Conservation (phyloP, 257 asterid species). For the Lycium barbarum region DNA sequence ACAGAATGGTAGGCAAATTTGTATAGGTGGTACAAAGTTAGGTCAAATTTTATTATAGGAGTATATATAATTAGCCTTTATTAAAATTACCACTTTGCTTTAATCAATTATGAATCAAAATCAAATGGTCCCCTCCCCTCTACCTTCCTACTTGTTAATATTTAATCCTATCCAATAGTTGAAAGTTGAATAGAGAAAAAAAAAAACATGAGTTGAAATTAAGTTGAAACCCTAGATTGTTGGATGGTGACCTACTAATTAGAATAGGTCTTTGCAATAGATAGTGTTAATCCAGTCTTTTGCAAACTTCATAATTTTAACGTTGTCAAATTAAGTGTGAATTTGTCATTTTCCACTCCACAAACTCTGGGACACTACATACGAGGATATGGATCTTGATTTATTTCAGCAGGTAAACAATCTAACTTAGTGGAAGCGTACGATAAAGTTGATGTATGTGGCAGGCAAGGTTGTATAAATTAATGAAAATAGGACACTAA, state of each 20-base stretch:
- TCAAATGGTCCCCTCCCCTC: constrained; percentile 41
- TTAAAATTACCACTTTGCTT: not conserved
- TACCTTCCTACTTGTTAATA: not conserved
- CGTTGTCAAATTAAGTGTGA: no score
- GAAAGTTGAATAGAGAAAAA: no score
- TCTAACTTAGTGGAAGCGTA: not conserved
- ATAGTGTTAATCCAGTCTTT: no score
- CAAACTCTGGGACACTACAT: not conserved
- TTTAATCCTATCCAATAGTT: constrained; percentile 30
- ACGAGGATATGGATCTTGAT: not conserved
- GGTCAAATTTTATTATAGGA: not conserved
- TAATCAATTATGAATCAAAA: not conserved
- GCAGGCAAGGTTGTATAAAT: not conserved
- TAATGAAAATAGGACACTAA: constrained; percentile 2
- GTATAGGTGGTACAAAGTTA: not conserved
- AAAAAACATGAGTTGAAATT: constrained; percentile 12
- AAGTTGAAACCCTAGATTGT: constrained; percentile 14
- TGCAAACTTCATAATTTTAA: not conserved
- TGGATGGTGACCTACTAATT: not conserved
- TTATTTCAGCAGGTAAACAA: not conserved
- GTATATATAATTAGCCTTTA: constrained; percentile 25
- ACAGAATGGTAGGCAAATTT: not conserved
- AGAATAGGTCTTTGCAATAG: not conserved
- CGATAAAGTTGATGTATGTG: not conserved
- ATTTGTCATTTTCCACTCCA: not conserved